Percentiles rank a stretch among this genome's conserved stretches.
Conservation (phyloP, 768 basidiomycete genomes). For the Ramaria sp. region DNA sequence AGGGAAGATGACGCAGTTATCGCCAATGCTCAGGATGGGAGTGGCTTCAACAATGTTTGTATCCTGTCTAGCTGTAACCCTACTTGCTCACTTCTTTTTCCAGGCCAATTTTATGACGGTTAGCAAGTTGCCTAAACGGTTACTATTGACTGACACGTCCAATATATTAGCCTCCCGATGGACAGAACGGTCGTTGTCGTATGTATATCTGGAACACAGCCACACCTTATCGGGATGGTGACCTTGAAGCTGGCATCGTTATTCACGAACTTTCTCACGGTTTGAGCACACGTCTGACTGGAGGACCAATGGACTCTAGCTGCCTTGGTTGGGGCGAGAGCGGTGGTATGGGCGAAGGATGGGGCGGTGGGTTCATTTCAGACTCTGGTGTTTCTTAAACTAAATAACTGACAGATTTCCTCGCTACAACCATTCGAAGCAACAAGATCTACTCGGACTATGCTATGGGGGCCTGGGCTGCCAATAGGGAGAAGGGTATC, state of each 20-base stretch:
- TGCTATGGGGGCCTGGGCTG: conserved; percentile 93
- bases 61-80: background rate
- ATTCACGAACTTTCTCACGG: conserved; percentile 88
- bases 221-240: conserved; percentile 85
- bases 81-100: background rate
- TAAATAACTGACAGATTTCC: conserved; percentile 39
- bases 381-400: background rate
- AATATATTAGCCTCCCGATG: conserved; percentile 37
- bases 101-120: conserved; percentile 17
- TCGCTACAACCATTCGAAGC: conserved; percentile 82
- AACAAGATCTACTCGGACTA: conserved; percentile 63
- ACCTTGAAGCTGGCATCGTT: conserved; percentile 93
- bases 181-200: conserved; percentile 82
- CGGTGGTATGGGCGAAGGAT: conserved; percentile 97
- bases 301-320: conserved; percentile 85
- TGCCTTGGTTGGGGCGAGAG: conserved; percentile 94
- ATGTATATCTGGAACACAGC: conserved; percentile 97
- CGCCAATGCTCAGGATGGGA: conserved; percentile 91
- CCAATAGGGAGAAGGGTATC: conserved; percentile 66
- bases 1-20: conserved; percentile 83
- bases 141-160: conserved; percentile 57
- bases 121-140: no score
- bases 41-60: conserved; percentile 75
- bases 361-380: conserved; percentile 50
- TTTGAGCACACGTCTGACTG: conserved; percentile 86